Evolutionary conservation across 139 green algal species (phyloP).

Genomic region (Auxenochlorella protothecoides): DNA sequence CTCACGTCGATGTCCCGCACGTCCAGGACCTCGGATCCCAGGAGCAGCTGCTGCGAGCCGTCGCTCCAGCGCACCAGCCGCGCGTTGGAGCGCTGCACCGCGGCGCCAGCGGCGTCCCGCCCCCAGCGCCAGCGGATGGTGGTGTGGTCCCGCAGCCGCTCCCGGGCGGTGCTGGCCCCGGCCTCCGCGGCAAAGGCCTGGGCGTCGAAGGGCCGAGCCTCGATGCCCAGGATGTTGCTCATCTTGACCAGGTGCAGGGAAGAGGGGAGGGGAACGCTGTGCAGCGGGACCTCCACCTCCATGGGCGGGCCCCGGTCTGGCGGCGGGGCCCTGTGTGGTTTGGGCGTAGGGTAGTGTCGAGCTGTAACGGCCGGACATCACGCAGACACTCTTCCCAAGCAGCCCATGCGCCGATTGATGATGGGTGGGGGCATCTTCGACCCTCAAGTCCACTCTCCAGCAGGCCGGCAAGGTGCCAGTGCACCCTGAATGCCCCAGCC

Average conservation of each 20-base stretch:
- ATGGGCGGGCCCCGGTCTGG: constrained; percentile 20
- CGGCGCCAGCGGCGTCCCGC: constrained; percentile 17
- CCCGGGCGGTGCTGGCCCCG: too few species aligned
- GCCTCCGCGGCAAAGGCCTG: constrained; percentile 34
- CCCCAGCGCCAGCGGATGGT: constrained; percentile 37
- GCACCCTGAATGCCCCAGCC: too few species aligned
- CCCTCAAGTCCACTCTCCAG: not conserved
- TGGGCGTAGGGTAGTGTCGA: too few species aligned
- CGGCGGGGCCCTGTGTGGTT: not conserved
- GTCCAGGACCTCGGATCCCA: constrained; percentile 69
- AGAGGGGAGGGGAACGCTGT: constrained; percentile 17
- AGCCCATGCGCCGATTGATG: too few species aligned
- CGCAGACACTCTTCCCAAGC: not conserved
- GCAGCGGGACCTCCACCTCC: constrained; percentile 18
- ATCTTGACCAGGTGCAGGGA: constrained; percentile 32
- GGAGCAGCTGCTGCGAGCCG: constrained; percentile 50
- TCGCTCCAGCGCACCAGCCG: constrained; percentile 71
- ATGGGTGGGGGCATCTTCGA: too few species aligned
- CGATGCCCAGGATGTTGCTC: constrained; percentile 53
- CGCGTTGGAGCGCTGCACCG: constrained; percentile 55
- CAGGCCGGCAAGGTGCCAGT: too few species aligned
- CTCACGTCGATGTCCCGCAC: constrained; percentile 42
- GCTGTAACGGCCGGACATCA: not conserved
- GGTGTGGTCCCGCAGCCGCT: constrained; percentile 23
- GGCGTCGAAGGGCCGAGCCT: constrained; percentile 49